Base-by-base conservation (phyloP, 495 filamentous ascomycete species). In the Hypoxylon rickii region DNA sequence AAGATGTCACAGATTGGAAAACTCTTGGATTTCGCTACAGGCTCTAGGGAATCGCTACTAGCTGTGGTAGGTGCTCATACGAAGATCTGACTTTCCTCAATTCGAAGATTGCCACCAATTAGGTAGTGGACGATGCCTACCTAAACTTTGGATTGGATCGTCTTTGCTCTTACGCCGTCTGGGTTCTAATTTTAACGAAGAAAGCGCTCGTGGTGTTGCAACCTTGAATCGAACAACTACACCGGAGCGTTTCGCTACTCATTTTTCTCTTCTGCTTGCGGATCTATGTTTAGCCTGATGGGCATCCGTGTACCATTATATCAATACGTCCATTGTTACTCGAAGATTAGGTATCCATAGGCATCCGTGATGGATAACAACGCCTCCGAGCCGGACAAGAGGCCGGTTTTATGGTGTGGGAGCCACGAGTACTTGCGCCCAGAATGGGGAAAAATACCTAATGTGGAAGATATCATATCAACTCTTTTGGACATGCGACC, bases 1-100 rank as follows among this genome's bases (percentile, higher is more conserved):
- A 76, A 73, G 49, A 79, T 72, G 67, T 73, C 56, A 50, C 80
- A 65, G 51, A 83, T 75, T 71, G 77, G 76, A 76, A 80, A 20
- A 82, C 73, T 3, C 59, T 70, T 1, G 79, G 79, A 1, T 83
- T 83, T 51, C 69, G 79, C 40, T 81, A 83, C 63, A 73, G 79
- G n/a, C 54, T 70, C 3, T 70, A 59, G 20, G 10, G 10, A 21
- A n/a, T n/a, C n/a, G n/a, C n/a, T n/a, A n/a, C n/a, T n/a, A n/a
- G n/a, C n/a, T n/a, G n/a, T n/a, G 11, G 26, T 11, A 31, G 26
- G 11, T 31, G 26, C n/a, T 31, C 26, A 5, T 31, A 5, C 26
- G 26, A 11, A 5, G 26, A 31, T 31, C 26, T 11, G 26, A 11
- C 26, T 12, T 13, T 36, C n/a, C 32, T 36, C 7, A 3, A 13